Evolutionary conservation across 495 filamentous ascomycete genomes (phyloP).

Genomic region (Aspergillus diversus): DNA sequence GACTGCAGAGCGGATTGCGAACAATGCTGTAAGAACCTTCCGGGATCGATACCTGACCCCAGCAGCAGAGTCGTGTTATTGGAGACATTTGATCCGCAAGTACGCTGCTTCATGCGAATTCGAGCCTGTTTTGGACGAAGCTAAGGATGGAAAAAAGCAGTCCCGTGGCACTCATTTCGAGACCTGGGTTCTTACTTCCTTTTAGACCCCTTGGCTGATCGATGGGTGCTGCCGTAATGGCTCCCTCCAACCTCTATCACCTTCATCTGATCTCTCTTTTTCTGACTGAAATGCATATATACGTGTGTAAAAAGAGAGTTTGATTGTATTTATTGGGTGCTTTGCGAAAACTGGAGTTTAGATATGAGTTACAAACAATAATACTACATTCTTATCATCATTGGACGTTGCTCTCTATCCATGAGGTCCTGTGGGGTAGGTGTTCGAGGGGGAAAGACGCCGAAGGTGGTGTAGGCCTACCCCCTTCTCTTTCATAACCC

Average conservation of each 20-base stretch:
- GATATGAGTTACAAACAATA: too few relatives aligned
- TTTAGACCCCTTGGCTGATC: slow-evolving; percentile 8
- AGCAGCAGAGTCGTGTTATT: slow-evolving; percentile 64
- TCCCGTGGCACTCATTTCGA: slow-evolving; percentile 43
- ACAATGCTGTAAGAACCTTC: slow-evolving; percentile 57
- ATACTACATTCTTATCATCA: too few relatives aligned
- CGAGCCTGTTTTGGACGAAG: slow-evolving; percentile 40
- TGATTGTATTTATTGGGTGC: too few relatives aligned
- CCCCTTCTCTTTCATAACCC: too few relatives aligned
- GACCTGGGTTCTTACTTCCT: slow-evolving; percentile 38
- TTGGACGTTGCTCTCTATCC: too few relatives aligned
- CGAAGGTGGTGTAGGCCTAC: too few relatives aligned
- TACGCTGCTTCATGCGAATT: slow-evolving; percentile 52
- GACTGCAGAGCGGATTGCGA: slow-evolving; percentile 57
- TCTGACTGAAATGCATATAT: background rate
- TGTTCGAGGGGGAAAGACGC: too few relatives aligned
- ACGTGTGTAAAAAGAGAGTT: background rate
- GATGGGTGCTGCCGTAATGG: background rate
- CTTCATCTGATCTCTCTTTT: background rate
- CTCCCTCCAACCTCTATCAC: background rate
- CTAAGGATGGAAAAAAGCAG: slow-evolving; percentile 33
- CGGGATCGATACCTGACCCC: slow-evolving; percentile 63
- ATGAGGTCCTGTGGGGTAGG: too few relatives aligned
- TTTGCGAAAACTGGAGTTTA: too few relatives aligned
- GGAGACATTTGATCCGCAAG: slow-evolving; percentile 54